A percentile compares a stretch with the other conserved stretches of the same genome.
phyloP scores from a whole-genome alignment of 2,329 filamentous ascomycete genomes.

The Diaporthe longicolla region DNA sequence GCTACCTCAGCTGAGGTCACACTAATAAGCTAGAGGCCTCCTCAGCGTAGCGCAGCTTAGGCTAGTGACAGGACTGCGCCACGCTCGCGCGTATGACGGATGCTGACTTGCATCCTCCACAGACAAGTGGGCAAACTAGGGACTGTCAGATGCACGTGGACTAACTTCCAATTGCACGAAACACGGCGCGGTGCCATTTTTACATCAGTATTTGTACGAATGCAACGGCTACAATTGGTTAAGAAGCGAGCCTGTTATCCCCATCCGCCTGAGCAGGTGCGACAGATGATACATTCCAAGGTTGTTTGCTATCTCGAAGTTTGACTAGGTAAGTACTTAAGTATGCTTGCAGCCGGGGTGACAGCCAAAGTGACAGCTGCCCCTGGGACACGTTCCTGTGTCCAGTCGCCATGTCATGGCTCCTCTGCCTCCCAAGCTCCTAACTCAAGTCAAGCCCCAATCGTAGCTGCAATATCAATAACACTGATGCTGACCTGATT shows the following conservation, averaged over 20 bases:
- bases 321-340: no score
- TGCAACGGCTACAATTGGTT: background rate
- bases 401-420: no score
- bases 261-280: background rate
- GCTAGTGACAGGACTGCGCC: constrained; percentile 6
- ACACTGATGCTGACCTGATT: constrained; percentile 54
- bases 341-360: no score
- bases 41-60: constrained; percentile 2
- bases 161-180: background rate
- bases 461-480: constrained; percentile 1
- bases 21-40: constrained; percentile 12
- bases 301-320: background rate
- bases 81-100: background rate
- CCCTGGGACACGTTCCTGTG: background rate
- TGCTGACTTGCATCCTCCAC: constrained; percentile 14
- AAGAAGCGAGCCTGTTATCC: background rate
- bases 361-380: background rate
- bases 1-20: constrained; percentile 16
- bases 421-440: no score
- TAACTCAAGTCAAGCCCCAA: background rate
- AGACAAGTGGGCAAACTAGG: background rate
- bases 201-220: background rate
- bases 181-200: background rate
- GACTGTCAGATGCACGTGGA: background rate
- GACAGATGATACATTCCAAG: background rate